phyloP scores from a whole-genome alignment of 2,329 filamentous ascomycete species.

The Thermothelomyces thermophilus region DNA sequence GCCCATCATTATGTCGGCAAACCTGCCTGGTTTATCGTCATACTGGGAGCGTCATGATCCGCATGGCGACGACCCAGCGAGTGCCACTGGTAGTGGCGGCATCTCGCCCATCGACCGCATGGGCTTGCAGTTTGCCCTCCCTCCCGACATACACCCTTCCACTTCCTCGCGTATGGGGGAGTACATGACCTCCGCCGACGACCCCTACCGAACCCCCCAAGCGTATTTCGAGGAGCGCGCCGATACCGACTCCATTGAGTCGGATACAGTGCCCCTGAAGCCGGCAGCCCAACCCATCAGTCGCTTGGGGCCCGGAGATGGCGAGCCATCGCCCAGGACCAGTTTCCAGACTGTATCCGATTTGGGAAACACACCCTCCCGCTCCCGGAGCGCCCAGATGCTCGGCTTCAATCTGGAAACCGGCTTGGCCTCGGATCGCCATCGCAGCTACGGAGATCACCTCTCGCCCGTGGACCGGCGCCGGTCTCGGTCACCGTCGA shows the following conservation, averaged over 20 bases:
- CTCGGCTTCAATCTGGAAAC: constrained; percentile 53
- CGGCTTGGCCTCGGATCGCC: constrained; percentile 43
- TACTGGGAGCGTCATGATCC: constrained; percentile 48
- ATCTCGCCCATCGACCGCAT: constrained; percentile 48
- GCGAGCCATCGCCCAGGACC: constrained; percentile 40
- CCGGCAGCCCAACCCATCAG: constrained; percentile 50
- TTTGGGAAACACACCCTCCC: constrained; percentile 49
- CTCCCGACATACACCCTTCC: constrained; percentile 42
- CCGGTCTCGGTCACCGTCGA: constrained; percentile 57
- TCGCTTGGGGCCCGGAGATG: constrained; percentile 35
- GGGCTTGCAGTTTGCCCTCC: constrained; percentile 49
- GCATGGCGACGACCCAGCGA: constrained; percentile 29
- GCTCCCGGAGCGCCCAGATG: constrained; percentile 45
- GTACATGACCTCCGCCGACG: constrained; percentile 20
- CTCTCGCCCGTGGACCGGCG: constrained; percentile 45
- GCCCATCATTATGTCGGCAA: constrained; percentile 30
- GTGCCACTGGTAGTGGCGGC: constrained; percentile 26
- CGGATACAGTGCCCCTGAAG: constrained; percentile 53
- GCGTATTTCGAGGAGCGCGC: constrained; percentile 38
- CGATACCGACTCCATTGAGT: constrained; percentile 42
- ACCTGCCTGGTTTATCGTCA: constrained; percentile 40
- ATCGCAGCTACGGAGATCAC: constrained; percentile 51
- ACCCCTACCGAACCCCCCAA: constrained; percentile 29
- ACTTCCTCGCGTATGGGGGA: constrained; percentile 25
- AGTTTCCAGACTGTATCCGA: constrained; percentile 54